Base-by-base conservation (phyloP, 2,329 filamentous ascomycete species). In the Lachnellula cervina region DNA sequence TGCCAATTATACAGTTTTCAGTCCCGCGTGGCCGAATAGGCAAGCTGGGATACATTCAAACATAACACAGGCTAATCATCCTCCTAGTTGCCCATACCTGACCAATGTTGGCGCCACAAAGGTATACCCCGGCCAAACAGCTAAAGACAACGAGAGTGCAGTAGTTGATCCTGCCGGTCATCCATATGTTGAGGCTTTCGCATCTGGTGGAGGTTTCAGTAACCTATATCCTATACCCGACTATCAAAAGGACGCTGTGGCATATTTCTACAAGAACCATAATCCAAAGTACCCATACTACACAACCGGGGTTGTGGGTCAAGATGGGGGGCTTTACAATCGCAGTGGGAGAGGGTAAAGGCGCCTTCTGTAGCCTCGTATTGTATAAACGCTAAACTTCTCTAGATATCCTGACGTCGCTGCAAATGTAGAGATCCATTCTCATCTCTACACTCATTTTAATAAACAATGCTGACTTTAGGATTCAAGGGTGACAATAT, bases 91-190 rank as follows among this genome's bases (percentile, higher is more conserved):
- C 62, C 86, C 86, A 0, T 89, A 81, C 68, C 80, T 89, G 7
- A 89, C 87, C 0, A 73, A 78, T 2, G 80, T 89, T 1, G 87
- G 87, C 6, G 86, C 80, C 1, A 84, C 82, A n/a, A 4, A 72
- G 72, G 64, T 70, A 74, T 59, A 72, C 76, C 54, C 62, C 72
- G 52, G 78, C 76, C 17, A 77, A 81, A 64, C 72, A 68, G 46
- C 62, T 14, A 50, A 61, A 8, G 62, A 66, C 40, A 42, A 56
- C 1, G 64, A 67, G 53, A 59, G 58, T 16, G 64, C 63, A 44
- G 62, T 65, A 60, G 57, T 58, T n/a, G 32, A 66, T 34, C 50
- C 62, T 8, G 53, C 52, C 2, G 61, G 59, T 1, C 42, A 23
- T 3, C 75, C 76, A 21, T 43, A 44, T 4, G 21, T 23, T 23